phyloP scores from a whole-genome alignment of 495 filamentous ascomycete genomes.

The Zalerion maritima region DNA sequence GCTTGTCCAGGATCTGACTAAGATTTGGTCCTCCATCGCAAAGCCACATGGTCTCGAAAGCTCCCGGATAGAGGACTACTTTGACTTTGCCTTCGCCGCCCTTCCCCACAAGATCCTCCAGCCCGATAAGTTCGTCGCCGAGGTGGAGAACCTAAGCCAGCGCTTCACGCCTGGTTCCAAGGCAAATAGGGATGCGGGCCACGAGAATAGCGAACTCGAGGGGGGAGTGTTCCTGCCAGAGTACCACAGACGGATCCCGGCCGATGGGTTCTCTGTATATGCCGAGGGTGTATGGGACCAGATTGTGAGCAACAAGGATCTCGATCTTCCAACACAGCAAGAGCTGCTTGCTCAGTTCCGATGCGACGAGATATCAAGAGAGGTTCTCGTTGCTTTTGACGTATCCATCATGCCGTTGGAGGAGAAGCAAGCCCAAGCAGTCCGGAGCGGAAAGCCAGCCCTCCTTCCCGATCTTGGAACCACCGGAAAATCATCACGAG shows the following conservation, averaged over 20 bases:
- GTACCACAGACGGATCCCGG: conserved; percentile 90
- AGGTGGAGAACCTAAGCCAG: conserved; percentile 62
- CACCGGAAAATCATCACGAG: conserved; percentile 56
- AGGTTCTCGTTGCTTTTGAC: conserved; percentile 76
- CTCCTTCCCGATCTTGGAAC: conserved; percentile 65
- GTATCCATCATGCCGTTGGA: conserved; percentile 69
- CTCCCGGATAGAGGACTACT: conserved; percentile 87
- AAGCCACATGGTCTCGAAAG: conserved; percentile 82
- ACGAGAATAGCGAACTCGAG: conserved; percentile 39
- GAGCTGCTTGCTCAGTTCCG: conserved; percentile 93
- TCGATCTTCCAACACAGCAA: conserved; percentile 93
- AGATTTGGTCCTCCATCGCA: conserved; percentile 82
- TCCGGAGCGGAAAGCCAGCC: conserved; percentile 50
- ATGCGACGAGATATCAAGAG: conserved; percentile 87
- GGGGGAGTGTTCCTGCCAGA: conserved; percentile 80
- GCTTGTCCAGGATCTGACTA: conserved; percentile 72
- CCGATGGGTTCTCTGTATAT: conserved; percentile 86
- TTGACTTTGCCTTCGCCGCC: conserved; percentile 93
- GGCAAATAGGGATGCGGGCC: conserved; percentile 40
- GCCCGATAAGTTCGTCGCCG: conserved; percentile 75
- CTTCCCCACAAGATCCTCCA: conserved; percentile 94
- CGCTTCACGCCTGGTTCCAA: conserved; percentile 69
- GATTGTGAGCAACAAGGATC: conserved; percentile 95
- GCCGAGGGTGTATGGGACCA: conserved; percentile 94
- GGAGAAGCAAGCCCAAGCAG: conserved; percentile 61